Percentiles rank a stretch among this genome's conserved stretches.
phyloP scores from a whole-genome alignment of 805 yeast genomes.

The Blastobotrys peoriensis region DNA sequence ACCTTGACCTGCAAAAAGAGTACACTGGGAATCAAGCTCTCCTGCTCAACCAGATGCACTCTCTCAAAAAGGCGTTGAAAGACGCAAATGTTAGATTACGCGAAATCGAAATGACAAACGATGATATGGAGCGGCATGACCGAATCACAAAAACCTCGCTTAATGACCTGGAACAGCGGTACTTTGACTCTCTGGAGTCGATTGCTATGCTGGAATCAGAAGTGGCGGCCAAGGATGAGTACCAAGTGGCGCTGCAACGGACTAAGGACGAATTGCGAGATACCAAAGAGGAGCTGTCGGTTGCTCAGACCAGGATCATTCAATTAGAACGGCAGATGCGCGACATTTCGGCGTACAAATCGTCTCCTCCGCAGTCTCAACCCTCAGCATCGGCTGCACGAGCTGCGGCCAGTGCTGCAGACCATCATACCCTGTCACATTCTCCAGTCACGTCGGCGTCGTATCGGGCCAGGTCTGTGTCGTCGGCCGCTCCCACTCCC shows the following conservation, averaged over 20 bases:
- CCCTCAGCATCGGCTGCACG: background rate
- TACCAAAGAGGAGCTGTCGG: constrained; percentile 28
- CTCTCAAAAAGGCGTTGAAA: constrained; percentile 29
- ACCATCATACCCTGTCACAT: background rate
- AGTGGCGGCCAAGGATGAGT: constrained; percentile 26
- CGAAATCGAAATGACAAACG: constrained; percentile 40
- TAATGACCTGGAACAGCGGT: constrained; percentile 32
- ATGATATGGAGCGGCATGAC: constrained; percentile 39
- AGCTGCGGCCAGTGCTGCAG: background rate
- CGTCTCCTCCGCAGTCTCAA: background rate
- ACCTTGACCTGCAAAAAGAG: constrained; percentile 27
- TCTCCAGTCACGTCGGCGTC: background rate
- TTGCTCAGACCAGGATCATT: constrained; percentile 12
- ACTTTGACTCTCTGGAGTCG: constrained; percentile 34
- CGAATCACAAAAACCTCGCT: constrained; percentile 31
- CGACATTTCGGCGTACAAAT: constrained; percentile 1
- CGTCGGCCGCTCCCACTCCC: constrained; percentile 3
- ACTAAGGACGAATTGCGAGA: constrained; percentile 30
- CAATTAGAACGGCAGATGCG: constrained; percentile 7
- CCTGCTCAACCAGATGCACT: constrained; percentile 23
- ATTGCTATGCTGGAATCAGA: constrained; percentile 38
- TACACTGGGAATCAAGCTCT: constrained; percentile 21
- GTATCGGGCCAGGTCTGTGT: constrained; percentile 3
- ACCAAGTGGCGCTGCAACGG: constrained; percentile 27
- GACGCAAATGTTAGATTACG: constrained; percentile 30